Base-by-base conservation (phyloP, 345 rosid genomes). In the Litchi chinensis region DNA sequence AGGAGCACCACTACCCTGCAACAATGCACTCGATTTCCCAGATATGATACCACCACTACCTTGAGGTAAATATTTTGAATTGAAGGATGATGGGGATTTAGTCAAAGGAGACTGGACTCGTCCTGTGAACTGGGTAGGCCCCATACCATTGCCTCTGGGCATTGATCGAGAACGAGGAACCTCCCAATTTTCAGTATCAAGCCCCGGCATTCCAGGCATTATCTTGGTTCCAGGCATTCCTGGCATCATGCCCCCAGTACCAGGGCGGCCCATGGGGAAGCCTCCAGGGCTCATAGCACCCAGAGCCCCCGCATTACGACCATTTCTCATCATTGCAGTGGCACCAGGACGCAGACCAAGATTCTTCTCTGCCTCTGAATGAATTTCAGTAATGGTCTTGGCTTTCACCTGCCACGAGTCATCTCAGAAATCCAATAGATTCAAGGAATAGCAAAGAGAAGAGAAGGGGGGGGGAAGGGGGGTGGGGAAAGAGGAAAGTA, bases 331-430 rank as follows among this genome's bases (percentile, higher is more conserved):
- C 82, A 85, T 81, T 70, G 95, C 93, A 41, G 94, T 86, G 48
- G 97, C 94, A 79, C 97, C 98, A 4, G 95, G 97, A 70, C 95
- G 93, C 71, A 95, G 82, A 54, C 98, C 98, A 16, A 95, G 91
- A 81, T 85, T 95, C 84, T 89, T 93, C 80, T 95, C 98, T 68
- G 98, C 98, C 77, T 95, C 98, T 8, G 94, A 85, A 82, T 95
- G 98, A 79, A 95, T 95, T 87, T 93, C 98, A 2, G 84, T 89
- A 28, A 93, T 93, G 39, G 93, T 95, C 82, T 93, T 95, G 19
- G 98, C 98, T 87, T 89, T 92, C 63, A 95, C 87, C 98, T 93
- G 86, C 82, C 39, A 83, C 32, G 39, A 50, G 15, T 65, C 59
- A 19, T 68, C 59, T 10, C 26, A 39, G 24, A n/a, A 74, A 22